A percentile compares a stretch with the other conserved stretches of the same genome.
phyloP scores from a whole-genome alignment of 768 basidiomycete genomes.

The Kwoniella newhampshirensis region DNA sequence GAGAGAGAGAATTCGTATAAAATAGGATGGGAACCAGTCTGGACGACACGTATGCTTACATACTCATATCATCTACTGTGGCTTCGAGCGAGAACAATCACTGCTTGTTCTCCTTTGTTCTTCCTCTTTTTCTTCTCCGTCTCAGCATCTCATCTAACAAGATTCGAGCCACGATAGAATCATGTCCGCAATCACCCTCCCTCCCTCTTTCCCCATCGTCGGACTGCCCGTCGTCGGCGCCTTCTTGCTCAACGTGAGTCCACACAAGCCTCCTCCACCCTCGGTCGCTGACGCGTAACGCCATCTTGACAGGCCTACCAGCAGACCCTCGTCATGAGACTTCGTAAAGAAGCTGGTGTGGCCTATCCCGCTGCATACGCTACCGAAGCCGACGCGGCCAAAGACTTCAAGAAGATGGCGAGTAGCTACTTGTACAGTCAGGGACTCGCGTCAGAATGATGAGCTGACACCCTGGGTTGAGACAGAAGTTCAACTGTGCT shows the following conservation, averaged over 20 bases:
- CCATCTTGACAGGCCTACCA: conserved; percentile 29
- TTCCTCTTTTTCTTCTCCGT: no score
- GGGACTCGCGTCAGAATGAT: no score
- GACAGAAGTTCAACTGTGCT: conserved; percentile 40
- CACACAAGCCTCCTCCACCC: neutral
- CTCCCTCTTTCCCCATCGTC: conserved; percentile 36
- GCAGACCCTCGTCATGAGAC: conserved; percentile 13
- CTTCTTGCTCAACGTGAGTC: conserved; percentile 33
- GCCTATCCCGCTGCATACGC: conserved; percentile 42
- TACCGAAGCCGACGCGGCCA: conserved; percentile 38
- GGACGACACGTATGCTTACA: no score
- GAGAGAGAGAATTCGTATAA: no score
- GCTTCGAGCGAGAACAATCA: no score
- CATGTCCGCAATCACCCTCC: conserved; percentile 17
- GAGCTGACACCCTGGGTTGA: no score
- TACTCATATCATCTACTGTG: no score
- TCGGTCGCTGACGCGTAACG: neutral
- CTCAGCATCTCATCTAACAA: no score
- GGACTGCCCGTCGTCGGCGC: conserved; percentile 31
- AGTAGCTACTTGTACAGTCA: no score
- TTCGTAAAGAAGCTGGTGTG: conserved; percentile 38
- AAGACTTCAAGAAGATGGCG: conserved; percentile 36
- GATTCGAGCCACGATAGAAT: no score
- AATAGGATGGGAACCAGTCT: no score
- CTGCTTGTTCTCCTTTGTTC: no score